Evolutionary conservation across 2,329 filamentous ascomycete genomes (phyloP).

Genomic region (Hymenoscyphus fructigenus): DNA sequence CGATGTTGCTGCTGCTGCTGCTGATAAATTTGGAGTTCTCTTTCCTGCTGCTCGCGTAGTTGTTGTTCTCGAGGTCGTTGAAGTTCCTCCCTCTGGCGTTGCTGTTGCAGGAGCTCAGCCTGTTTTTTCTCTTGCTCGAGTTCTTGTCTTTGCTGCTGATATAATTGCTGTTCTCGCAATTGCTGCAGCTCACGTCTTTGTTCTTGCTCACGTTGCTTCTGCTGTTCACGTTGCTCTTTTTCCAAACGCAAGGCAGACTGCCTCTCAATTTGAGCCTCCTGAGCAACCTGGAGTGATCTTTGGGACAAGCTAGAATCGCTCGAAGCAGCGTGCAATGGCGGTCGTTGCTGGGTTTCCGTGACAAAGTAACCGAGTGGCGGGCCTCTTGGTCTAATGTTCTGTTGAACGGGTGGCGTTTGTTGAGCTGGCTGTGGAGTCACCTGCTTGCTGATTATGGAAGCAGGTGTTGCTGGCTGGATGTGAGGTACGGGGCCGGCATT

Average conservation of each 20-base stretch:
- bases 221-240: conserved; percentile 25
- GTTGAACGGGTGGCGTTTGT: conserved; percentile 24
- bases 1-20: conserved; percentile 15
- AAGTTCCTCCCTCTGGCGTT: conserved; percentile 13
- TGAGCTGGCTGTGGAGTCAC: conserved; percentile 29
- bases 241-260: conserved; percentile 32
- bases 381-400: conserved; percentile 28
- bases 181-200: conserved; percentile 15
- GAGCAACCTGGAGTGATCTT: conserved; percentile 30
- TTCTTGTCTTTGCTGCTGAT: conserved; percentile 19
- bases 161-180: conserved; percentile 7
- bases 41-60: conserved; percentile 17
- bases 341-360: conserved; percentile 27
- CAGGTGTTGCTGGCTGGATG: conserved; percentile 28
- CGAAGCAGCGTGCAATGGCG: conserved; percentile 24
- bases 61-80: conserved; percentile 11
- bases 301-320: conserved; percentile 25
- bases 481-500: conserved; percentile 36
- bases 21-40: conserved; percentile 18
- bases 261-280: conserved; percentile 34
- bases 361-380: conserved; percentile 34
- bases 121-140: conserved; percentile 15
- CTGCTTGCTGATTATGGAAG: conserved; percentile 30
- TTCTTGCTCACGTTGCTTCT: conserved; percentile 26
- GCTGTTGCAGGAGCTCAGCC: conserved; percentile 13